Evolutionary conservation across 2,329 filamentous ascomycete genomes (phyloP), one percentile per base, ranked within the genome.

Genomic region (Phialocephala sp.): DNA sequence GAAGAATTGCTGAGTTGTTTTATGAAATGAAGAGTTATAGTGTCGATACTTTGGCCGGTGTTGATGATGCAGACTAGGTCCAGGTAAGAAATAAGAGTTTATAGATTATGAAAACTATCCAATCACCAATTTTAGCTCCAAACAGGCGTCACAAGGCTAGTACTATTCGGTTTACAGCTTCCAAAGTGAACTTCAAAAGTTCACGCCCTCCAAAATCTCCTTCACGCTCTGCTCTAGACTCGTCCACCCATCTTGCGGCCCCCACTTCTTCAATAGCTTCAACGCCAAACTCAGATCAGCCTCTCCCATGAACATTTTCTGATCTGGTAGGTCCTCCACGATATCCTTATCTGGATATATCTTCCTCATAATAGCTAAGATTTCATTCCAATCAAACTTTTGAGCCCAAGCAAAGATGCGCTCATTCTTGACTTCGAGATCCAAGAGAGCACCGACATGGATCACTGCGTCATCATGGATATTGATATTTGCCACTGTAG

Each of bases 401-500:
- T 68, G 41, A 0, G 65, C 74, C 69, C 70, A 73, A 5, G 67
- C 64, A 32, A 71, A 69, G 14, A 76, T 59, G 9, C 75, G 74
- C 20, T 50, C 43, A 36, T 63, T 64, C 22, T 65, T 57, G 6
- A 74, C 66, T 5, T 73, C 69, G 2, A 72, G 69, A 54, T 76
- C 74, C 12, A 76, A 60, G 1, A 72, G 52, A 5, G 71, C 70
- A 8, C 72, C 75, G 11, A 76, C 65, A 47, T 76, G 74, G 8
- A 76, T 43, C 35, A 70, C n/a, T 1, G 72, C 75, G 5, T 72
- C 68, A 39, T 76, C 74, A 32, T 69, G 68, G 8, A 74, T 71
- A 50, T 76, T 69, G 20, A 72, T 61, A 62, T 61, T 54, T 45
- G 43, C 50, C n/a, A 36, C 59, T 61, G n/a, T n/a, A 60, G 24